Evolutionary conservation across 192 early-diverging fungal species (phyloP), one percentile per base, ranked within the genome.

Genomic region (Phlyctochytrium bullatum): DNA sequence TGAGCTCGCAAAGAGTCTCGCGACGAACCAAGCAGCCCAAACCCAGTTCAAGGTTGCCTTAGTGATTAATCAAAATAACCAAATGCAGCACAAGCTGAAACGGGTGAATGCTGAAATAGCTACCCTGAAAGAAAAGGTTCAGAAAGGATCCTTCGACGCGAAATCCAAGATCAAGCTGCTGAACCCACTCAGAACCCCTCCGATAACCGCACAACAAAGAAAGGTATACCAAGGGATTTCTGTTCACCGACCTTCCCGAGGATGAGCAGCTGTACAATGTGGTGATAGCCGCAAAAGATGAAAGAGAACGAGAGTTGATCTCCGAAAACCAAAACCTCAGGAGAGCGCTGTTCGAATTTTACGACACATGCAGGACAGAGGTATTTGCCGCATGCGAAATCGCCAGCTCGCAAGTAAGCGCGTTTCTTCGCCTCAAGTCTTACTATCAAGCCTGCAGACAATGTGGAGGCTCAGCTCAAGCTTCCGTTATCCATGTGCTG

Each of bases 281-380:
- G n/a, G 74, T 79, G 0, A 63, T 79, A 34, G 32, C 34, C 6
- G 73, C 61, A 53, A 72, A 73, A 59, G 83, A 84, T 64, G 77
- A 80, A 24, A 73, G 80, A 2, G 78, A 82, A 36, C 51, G 71
- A 53, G 73, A 76, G 34, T 34, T 81, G 12, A 3, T 82, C 36
- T 34, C 33, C 1, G 80, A 82, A 36, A 82, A 82, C 62, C 58
- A 67, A 31, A 56, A 30, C 23, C 56, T 82, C 54, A 64, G 80
- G 31, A n/a, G 66, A 14, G 54, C 66, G 20, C 69, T 81, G 28
- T 71, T 61, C 58, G 58, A 62, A 1, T 51, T 77, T 28, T 81
- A 69, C 40, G n/a, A 33, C 23, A 47, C 6, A 20, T 6, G 10
- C 40, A 47, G 40, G 20, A 47, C 6, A 47, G 40, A 47, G 6